Percentiles rank a stretch among this genome's conserved stretches.
These are phyloP conservation scores for Magnolia officinalis DNA, from an alignment of 164 flowering plant species.

Conservation along the genomic window DNA sequence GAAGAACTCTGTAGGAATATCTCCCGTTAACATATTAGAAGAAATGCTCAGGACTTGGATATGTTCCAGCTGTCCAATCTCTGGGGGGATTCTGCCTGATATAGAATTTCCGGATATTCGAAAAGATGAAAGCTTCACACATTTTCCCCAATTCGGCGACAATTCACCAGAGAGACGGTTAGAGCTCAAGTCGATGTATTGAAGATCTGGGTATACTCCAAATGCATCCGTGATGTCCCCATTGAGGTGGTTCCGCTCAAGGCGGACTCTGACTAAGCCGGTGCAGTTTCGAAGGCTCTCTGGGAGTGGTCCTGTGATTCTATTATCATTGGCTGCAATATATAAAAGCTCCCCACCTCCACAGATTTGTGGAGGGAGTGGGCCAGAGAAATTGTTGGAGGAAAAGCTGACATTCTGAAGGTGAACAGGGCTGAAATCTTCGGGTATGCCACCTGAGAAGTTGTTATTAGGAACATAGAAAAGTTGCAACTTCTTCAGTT, in stretches of 20 bases:
- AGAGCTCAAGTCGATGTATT: constrained; percentile 18
- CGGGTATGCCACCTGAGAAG: constrained; percentile 24
- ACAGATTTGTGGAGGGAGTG: constrained; percentile 11
- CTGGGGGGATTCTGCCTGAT: constrained; percentile 26
- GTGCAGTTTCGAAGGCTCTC: constrained; percentile 37
- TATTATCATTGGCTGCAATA: neutral
- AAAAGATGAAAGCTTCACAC: constrained; percentile 16
- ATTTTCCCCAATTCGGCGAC: constrained; percentile 21
- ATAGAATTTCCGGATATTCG: constrained; percentile 20
- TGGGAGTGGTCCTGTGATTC: neutral
- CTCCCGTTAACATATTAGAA: constrained; percentile 18
- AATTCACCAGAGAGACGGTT: constrained; percentile 18
- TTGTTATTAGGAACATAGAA: constrained; percentile 19
- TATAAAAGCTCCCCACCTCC: constrained; percentile 1
- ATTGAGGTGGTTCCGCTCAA: constrained; percentile 45
- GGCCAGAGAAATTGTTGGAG: constrained; percentile 25
- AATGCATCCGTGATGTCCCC: constrained; percentile 40
- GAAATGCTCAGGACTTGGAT: constrained; percentile 20
- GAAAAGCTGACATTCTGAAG: constrained; percentile 16
- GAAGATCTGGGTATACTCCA: constrained; percentile 29
- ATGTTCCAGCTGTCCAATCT: constrained; percentile 6
- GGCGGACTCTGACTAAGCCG: constrained; percentile 38
- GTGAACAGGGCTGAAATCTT: constrained; percentile 21
- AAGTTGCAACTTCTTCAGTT: constrained; percentile 8
- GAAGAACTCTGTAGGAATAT: constrained; percentile 24